Evolutionary conservation across 371 early-diverging fungal species (phyloP).

Genomic region (Mortierella sp.): DNA sequence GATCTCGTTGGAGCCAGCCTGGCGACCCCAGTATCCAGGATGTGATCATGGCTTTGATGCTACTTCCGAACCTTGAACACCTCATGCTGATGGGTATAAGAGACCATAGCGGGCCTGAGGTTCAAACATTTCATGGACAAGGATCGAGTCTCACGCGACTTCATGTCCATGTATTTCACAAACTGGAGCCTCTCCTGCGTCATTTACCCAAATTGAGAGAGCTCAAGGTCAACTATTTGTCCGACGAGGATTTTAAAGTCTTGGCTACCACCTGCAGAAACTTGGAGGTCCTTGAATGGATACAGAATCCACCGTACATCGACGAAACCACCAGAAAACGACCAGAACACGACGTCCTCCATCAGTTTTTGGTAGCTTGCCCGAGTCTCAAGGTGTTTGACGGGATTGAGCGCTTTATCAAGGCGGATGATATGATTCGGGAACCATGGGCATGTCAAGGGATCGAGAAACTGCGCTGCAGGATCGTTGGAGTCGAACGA

Average conservation of each 20-base stretch:
- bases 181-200: no score
- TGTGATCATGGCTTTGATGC: background rate
- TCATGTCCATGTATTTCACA: no score
- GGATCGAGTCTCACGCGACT: no score
- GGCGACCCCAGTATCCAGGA: background rate
- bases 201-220: no score
- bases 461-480: constrained; percentile 16
- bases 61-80: constrained; percentile 5
- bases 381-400: constrained; percentile 8
- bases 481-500: constrained; percentile 7
- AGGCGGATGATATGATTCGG: background rate
- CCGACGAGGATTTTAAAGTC: background rate
- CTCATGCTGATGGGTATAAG: background rate
- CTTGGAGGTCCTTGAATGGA: constrained; percentile 1
- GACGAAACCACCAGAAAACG: background rate
- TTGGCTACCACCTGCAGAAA: background rate
- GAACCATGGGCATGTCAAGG: constrained; percentile 4
- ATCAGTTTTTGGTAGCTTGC: background rate
- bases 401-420: background rate
- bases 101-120: background rate
- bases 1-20: no score
- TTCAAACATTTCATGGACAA: no score
- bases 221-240: background rate
- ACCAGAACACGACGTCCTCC: background rate
- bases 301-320: background rate